Evolutionary conservation across 2,329 filamentous ascomycete genomes (phyloP).

Genomic region (Xenosphaeropsis pyriputrescens): DNA sequence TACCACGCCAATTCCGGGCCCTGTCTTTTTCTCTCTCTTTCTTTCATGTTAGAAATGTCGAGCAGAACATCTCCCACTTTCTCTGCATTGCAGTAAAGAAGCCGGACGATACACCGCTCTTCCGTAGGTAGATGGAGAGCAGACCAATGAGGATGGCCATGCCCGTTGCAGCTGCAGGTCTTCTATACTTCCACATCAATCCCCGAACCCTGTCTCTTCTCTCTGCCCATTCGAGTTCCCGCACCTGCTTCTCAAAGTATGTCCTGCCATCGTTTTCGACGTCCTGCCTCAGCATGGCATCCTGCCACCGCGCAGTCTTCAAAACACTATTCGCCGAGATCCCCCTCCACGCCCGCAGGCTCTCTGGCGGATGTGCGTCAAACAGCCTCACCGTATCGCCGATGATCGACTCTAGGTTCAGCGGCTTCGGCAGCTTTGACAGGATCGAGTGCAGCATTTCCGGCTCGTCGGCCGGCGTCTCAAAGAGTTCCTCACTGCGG

Average conservation of each 20-base stretch:
- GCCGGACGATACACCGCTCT: slow-evolving; percentile 16
- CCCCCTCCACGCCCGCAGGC: slow-evolving; percentile 52
- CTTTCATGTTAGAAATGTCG: too few relatives aligned
- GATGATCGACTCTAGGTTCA: slow-evolving; percentile 71
- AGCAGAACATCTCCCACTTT: slow-evolving; percentile 2
- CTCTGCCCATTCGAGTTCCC: slow-evolving; percentile 56
- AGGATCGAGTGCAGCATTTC: slow-evolving; percentile 87
- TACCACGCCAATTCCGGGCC: too few relatives aligned
- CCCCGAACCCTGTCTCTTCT: slow-evolving; percentile 31
- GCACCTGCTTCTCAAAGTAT: slow-evolving; percentile 57
- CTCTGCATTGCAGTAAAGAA: slow-evolving; percentile 13
- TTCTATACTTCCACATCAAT: slow-evolving; percentile 48
- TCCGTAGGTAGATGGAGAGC: slow-evolving; percentile 53
- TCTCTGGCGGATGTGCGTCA: slow-evolving; percentile 53
- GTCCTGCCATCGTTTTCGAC: slow-evolving; percentile 47
- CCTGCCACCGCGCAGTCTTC: slow-evolving; percentile 56
- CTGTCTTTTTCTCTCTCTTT: too few relatives aligned
- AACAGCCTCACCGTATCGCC: slow-evolving; percentile 48
- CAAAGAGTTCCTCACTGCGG: slow-evolving; percentile 71
- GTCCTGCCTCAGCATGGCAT: slow-evolving; percentile 35
- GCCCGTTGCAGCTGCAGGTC: slow-evolving; percentile 44
- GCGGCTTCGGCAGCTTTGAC: slow-evolving; percentile 68
- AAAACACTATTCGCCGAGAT: slow-evolving; percentile 70
- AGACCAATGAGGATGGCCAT: slow-evolving; percentile 52
- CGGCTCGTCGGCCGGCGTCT: slow-evolving; percentile 67